Evolutionary conservation across 1,139 yeast species (phyloP).

Genomic region (Candida tunisiensis): DNA sequence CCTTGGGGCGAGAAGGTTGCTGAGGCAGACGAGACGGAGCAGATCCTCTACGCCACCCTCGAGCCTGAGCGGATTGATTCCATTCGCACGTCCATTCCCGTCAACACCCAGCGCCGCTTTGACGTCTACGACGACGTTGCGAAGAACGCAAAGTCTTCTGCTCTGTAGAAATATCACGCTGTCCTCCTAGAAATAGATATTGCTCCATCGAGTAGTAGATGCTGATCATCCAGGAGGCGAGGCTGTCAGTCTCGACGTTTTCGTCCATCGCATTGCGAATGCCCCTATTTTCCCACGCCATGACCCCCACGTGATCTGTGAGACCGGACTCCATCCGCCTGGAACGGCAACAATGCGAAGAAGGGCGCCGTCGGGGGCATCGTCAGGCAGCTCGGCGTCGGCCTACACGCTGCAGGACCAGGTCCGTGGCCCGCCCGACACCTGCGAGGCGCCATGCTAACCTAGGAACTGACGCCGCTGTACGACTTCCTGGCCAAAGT

Average conservation of each 20-base stretch:
- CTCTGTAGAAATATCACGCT: too few relatives aligned
- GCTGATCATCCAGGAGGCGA: too few relatives aligned
- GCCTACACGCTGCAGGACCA: slow-evolving; percentile 9
- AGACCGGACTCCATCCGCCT: too few relatives aligned
- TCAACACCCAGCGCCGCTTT: slow-evolving; percentile 63
- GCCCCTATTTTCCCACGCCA: too few relatives aligned
- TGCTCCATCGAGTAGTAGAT: too few relatives aligned
- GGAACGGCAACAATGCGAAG: slow-evolving; percentile 8
- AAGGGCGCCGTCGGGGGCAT: slow-evolving; percentile 12
- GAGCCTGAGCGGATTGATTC: slow-evolving; percentile 45
- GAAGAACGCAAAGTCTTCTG: slow-evolving; percentile 7
- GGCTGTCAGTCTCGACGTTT: too few relatives aligned
- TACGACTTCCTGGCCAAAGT: slow-evolving; percentile 30
- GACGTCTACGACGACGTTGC: slow-evolving; percentile 68
- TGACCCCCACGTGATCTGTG: too few relatives aligned
- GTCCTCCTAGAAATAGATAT: too few relatives aligned
- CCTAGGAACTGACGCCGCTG: slow-evolving; percentile 13
- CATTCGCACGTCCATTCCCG: slow-evolving; percentile 62
- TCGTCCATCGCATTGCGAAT: too few relatives aligned
- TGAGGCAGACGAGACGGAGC: slow-evolving; percentile 80
- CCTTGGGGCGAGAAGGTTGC: slow-evolving; percentile 82
- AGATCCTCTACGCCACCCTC: slow-evolving; percentile 62
- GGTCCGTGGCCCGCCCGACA: slow-evolving; percentile 4
- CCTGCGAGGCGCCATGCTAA: background rate
- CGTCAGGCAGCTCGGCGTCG: slow-evolving; percentile 10